Evolutionary conservation across 805 yeast species (phyloP).

Genomic region (Pichia sporocuriosa): DNA sequence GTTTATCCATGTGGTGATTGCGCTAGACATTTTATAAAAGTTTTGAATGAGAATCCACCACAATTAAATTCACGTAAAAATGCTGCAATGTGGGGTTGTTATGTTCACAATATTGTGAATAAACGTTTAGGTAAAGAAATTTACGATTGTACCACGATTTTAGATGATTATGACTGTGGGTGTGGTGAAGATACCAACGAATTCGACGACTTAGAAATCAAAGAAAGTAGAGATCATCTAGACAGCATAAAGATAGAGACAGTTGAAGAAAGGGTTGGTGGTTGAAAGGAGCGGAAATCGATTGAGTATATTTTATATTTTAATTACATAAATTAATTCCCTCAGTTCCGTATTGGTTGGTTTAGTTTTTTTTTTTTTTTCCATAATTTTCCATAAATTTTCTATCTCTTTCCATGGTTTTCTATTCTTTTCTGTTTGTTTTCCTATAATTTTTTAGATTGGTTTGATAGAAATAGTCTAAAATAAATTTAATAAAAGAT

Average conservation of each 20-base stretch:
- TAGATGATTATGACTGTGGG: constrained; percentile 94
- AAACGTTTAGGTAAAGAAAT: constrained; percentile 56
- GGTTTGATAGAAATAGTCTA: too few species aligned
- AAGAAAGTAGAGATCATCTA: constrained; percentile 32
- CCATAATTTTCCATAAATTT: too few species aligned
- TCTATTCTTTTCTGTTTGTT: too few species aligned
- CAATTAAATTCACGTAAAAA: constrained; percentile 67
- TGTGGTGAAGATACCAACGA: constrained; percentile 61
- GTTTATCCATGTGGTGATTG: constrained; percentile 98
- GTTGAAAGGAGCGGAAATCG: too few species aligned
- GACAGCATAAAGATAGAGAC: constrained; percentile 41
- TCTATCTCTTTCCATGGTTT: too few species aligned
- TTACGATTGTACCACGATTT: constrained; percentile 79
- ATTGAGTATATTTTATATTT: too few species aligned
- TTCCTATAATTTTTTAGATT: too few species aligned
- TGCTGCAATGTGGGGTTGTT: constrained; percentile 96
- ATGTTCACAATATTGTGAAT: constrained; percentile 83
- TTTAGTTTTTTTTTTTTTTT: too few species aligned
- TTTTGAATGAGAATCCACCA: constrained; percentile 72
- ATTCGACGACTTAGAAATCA: neutral
- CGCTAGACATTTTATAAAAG: constrained; percentile 78
- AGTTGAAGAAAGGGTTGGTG: constrained; percentile 29
- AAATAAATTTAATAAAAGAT: too few species aligned
- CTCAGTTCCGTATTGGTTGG: too few species aligned
- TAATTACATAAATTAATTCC: too few species aligned